phyloP scores from a whole-genome alignment of 495 filamentous ascomycete genomes.

The Collariella sp. region DNA sequence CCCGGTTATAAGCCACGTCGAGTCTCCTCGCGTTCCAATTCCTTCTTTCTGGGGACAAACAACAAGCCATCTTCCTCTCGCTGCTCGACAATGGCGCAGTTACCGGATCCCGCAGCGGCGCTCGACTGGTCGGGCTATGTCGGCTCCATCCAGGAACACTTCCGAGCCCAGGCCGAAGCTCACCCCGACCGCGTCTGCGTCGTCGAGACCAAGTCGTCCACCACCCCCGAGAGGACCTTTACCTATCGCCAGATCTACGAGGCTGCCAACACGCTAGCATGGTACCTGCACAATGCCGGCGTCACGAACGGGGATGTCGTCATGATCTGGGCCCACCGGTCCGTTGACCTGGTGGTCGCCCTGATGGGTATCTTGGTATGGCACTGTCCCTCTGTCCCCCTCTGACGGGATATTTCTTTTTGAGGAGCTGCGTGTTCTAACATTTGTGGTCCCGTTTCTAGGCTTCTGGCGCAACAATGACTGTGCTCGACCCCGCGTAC shows the following conservation, averaged over 20 bases:
- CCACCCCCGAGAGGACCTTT: slow-evolving; percentile 55
- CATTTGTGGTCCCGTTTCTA: slow-evolving; percentile 17
- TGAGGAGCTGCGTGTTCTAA: slow-evolving; percentile 4
- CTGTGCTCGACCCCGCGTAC: slow-evolving; percentile 82
- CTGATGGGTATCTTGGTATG: slow-evolving; percentile 51
- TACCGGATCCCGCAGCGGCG: slow-evolving; percentile 69
- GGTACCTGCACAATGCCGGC: slow-evolving; percentile 66
- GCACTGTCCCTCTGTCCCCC: not conserved
- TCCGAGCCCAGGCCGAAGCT: slow-evolving; percentile 52
- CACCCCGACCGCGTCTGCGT: slow-evolving; percentile 77
- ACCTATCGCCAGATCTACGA: slow-evolving; percentile 86
- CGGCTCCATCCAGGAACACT: slow-evolving; percentile 43
- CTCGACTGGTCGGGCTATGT: slow-evolving; percentile 77
- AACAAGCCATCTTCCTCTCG: not conserved
- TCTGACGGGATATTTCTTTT: not conserved
- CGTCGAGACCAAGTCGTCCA: slow-evolving; percentile 64
- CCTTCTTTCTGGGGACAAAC: not conserved
- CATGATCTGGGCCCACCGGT: slow-evolving; percentile 83
- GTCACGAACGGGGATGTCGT: slow-evolving; percentile 77
- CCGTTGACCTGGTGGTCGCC: slow-evolving; percentile 61
- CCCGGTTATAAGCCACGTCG: not conserved
- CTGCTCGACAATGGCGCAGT: slow-evolving; percentile 18
- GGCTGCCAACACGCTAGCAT: slow-evolving; percentile 70
- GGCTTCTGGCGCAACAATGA: slow-evolving; percentile 60
- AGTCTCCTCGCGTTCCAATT: not conserved